Evolutionary conservation across 768 basidiomycete species (phyloP).

Genomic region (Trametes sanguinea): DNA sequence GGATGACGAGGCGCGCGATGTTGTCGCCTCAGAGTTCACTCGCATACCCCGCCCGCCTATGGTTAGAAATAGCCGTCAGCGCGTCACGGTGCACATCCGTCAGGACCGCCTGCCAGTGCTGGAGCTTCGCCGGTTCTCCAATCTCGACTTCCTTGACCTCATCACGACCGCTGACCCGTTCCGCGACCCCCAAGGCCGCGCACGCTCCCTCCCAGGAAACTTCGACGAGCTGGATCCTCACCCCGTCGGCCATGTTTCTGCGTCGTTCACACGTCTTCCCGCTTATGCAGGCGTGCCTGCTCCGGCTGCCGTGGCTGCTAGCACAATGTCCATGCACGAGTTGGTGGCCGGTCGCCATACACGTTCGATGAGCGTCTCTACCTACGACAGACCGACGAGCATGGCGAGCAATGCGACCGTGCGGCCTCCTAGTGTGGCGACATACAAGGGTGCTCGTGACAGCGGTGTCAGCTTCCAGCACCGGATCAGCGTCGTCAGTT

Average conservation of each 20-base stretch:
- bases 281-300: background rate
- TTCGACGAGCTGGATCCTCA: conserved; percentile 1
- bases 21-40: conserved; percentile 4
- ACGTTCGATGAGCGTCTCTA: conserved; percentile 3
- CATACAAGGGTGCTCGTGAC: conserved; percentile 5
- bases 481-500: background rate
- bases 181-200: conserved; percentile 17
- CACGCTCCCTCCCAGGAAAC: conserved; percentile 15
- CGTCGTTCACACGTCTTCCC: conserved; percentile 15
- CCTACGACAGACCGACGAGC: background rate
- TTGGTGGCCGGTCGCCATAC: background rate
- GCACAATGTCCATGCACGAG: background rate
- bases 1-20: conserved; percentile 4
- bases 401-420: background rate
- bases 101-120: conserved; percentile 22
- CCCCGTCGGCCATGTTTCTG: conserved; percentile 2
- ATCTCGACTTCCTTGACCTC: conserved; percentile 27
- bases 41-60: background rate
- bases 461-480: conserved; percentile 11
- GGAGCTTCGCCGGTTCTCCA: conserved; percentile 26
- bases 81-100: conserved; percentile 26
- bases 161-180: conserved; percentile 14
- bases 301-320: background rate
- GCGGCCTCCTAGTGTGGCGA: background rate
- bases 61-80: conserved; percentile 5